These are phyloP conservation scores for Plasmodium knowlesi DNA, from an alignment of 169 alveolate species.

Conservation along the genomic window DNA sequence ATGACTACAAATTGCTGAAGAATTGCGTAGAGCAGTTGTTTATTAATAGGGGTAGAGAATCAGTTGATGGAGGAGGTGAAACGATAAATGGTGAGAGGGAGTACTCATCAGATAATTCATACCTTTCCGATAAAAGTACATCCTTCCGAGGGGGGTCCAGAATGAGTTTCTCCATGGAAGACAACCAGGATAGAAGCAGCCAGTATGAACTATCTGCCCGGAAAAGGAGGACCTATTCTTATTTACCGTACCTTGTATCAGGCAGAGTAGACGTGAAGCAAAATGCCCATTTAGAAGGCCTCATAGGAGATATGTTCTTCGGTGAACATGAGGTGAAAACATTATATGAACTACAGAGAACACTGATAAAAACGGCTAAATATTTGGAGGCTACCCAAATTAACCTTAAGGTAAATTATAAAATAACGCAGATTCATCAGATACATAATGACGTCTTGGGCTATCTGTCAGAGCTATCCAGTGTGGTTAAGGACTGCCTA, in stretches of 20 bases:
- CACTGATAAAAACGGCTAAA: slow-evolving; percentile 41
- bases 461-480: slow-evolving; percentile 25
- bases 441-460: slow-evolving; percentile 44
- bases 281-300: slow-evolving; percentile 16
- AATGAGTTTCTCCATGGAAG: neutral
- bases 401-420: slow-evolving; percentile 48
- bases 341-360: slow-evolving; percentile 42
- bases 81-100: neutral
- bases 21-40: slow-evolving; percentile 27
- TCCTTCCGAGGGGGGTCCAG: neutral
- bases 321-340: slow-evolving; percentile 59
- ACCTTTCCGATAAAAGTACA: neutral
- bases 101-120: neutral
- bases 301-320: slow-evolving; percentile 59
- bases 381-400: slow-evolving; percentile 52
- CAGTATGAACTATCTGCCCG: neutral
- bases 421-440: slow-evolving; percentile 35
- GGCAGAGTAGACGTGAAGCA: slow-evolving; percentile 3
- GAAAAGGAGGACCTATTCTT: neutral
- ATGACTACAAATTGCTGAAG: slow-evolving; percentile 22
- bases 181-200: neutral
- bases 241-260: slow-evolving; percentile 36
- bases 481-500: slow-evolving; percentile 27
- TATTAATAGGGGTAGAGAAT: neutral
- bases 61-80: neutral